phyloP scores from a whole-genome alignment of 164 flowering plant species.

The Dillenia turbinata region DNA sequence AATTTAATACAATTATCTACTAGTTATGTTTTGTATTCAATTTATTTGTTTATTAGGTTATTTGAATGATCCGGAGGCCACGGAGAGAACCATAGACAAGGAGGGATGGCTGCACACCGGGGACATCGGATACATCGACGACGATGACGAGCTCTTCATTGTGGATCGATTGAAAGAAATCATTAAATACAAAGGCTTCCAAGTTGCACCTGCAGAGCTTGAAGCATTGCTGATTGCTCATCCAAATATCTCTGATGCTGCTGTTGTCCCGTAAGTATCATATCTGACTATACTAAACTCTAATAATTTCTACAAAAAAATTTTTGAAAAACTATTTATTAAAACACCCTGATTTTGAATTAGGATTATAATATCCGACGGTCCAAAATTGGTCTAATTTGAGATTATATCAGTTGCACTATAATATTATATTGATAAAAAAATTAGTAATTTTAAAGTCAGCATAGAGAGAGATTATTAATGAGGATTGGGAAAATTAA shows the following conservation, averaged over 20 bases:
- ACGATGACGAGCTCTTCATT: slow-evolving; percentile 87
- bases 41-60: slow-evolving; percentile 44
- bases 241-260: slow-evolving; percentile 74
- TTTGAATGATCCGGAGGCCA: slow-evolving; percentile 74
- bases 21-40: neutral
- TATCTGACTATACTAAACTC: too few relatives aligned
- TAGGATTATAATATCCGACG: too few relatives aligned
- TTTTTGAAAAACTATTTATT: too few relatives aligned
- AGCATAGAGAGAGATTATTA: too few relatives aligned
- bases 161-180: slow-evolving; percentile 86
- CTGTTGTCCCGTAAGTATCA: slow-evolving; percentile 78
- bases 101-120: slow-evolving; percentile 96
- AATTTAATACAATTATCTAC: too few relatives aligned
- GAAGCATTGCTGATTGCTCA: slow-evolving; percentile 73
- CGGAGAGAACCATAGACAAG: slow-evolving; percentile 70
- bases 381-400: too few relatives aligned
- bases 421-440: too few relatives aligned
- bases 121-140: slow-evolving; percentile 80
- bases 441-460: too few relatives aligned
- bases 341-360: neutral
- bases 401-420: too few relatives aligned
- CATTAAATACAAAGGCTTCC: slow-evolving; percentile 93
- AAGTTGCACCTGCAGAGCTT: slow-evolving; percentile 96
- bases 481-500: too few relatives aligned
- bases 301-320: too few relatives aligned